A percentile compares a stretch with the other conserved stretches of the same genome.
These are phyloP conservation scores for Casuarina glauca DNA, from an alignment of 306 rosid species.

Conservation along the genomic window DNA sequence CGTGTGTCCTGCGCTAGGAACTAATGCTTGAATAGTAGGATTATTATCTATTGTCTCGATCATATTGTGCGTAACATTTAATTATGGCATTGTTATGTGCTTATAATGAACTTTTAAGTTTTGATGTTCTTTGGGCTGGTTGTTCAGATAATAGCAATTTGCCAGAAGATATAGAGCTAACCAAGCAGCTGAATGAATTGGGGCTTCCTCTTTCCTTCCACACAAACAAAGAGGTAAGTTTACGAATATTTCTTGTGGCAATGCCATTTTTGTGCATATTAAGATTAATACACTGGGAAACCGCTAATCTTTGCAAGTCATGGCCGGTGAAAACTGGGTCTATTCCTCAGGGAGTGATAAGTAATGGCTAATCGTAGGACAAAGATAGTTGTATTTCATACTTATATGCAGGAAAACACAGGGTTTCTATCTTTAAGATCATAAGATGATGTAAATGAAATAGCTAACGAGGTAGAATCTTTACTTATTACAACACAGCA, in stretches of 20 bases:
- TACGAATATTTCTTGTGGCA: background rate
- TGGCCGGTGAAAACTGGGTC: background rate
- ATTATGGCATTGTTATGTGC: background rate
- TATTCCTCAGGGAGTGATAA: background rate
- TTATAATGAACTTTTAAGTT: background rate
- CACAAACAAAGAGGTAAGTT: slow-evolving; percentile 45
- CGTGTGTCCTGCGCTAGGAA: background rate
- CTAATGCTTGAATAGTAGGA: background rate
- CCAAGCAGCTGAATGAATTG: slow-evolving; percentile 58
- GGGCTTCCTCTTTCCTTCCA: slow-evolving; percentile 81
- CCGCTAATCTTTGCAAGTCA: background rate
- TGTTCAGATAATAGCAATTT: slow-evolving; percentile 38
- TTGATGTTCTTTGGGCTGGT: background rate
- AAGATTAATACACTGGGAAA: background rate
- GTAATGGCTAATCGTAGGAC: background rate
- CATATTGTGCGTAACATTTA: background rate
- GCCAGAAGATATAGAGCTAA: slow-evolving; percentile 60
- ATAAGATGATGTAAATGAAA: background rate
- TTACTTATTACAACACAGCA: background rate
- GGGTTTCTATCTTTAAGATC: background rate
- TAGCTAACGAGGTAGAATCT: no score
- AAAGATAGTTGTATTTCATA: background rate
- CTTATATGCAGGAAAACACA: background rate
- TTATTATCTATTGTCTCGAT: no score
- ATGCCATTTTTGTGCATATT: background rate